Evolutionary conservation across 805 yeast species (phyloP).

Genomic region (Blastobotrys robertii): DNA sequence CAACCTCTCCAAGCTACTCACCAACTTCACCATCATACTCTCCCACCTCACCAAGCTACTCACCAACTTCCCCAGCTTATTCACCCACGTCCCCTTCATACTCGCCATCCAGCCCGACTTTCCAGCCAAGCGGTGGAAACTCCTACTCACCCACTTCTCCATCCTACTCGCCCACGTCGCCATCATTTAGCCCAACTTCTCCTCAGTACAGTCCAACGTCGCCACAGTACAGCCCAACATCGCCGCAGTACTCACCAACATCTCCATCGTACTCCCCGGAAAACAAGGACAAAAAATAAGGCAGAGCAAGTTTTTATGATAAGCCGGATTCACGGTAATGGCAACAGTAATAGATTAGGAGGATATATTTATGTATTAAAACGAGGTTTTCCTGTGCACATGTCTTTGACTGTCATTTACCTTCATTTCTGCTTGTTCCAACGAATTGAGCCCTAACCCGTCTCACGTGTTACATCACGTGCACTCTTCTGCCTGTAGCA

Average conservation of each 20-base stretch:
- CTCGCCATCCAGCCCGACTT: constrained; percentile 50
- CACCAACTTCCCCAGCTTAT: constrained; percentile 60
- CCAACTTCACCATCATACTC: constrained; percentile 57
- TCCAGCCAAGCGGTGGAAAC: constrained; percentile 71
- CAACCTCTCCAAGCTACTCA: constrained; percentile 57
- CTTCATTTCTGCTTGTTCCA: no score
- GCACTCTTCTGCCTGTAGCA: no score
- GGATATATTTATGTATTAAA: no score
- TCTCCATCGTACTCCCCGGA: constrained; percentile 45
- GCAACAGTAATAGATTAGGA: no score
- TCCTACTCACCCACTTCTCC: constrained; percentile 74
- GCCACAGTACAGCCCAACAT: constrained; percentile 54
- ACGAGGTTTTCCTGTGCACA: no score
- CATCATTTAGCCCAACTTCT: constrained; percentile 50
- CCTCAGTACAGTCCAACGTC: constrained; percentile 70
- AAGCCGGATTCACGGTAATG: constrained; percentile 51
- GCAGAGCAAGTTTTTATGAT: constrained; percentile 31
- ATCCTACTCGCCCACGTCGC: constrained; percentile 68
- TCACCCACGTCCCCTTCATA: constrained; percentile 60
- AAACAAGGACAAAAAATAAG: background rate
- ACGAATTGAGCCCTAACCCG: no score
- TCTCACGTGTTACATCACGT: no score
- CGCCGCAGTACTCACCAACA: constrained; percentile 54
- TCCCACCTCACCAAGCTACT: constrained; percentile 63
- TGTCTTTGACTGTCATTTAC: no score